Evolutionary conservation across 202 grass and related monocot species (phyloP), one percentile per base, ranked within the genome.

Genomic region (Setaria viridis): DNA sequence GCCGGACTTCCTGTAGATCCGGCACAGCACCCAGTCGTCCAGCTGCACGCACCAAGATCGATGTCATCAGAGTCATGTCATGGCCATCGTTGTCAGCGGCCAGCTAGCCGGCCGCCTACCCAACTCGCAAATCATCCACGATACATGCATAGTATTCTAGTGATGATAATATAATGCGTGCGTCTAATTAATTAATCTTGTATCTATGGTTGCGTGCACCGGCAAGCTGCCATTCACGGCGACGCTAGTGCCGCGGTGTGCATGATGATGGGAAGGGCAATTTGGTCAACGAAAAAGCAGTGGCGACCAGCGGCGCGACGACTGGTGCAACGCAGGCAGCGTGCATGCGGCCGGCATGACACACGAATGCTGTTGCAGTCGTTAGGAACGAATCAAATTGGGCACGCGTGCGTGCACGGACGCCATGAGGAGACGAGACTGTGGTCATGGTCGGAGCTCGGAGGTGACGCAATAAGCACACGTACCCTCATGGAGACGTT

Each of bases 401-500:
- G 15, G 16, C 2, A 14, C 63, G 16, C 11, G n/a, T 4, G 29
- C 11, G 11, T 6, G 11, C 60, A 62, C 21, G 20, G 51, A 0
- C 5, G 51, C 53, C 53, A 2, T 55, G 53, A 17, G 4, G 16
- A 16, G 7, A 16, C 16, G 53, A 19, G 55, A n/a, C 55, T n/a
- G 55, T 6, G 39, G 39, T 5, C 39, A 41, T 41, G 39, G 39
- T 41, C 39, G 39, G 4, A 5, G 39, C 12, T 15, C 11, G 2
- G 48, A 57, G 16, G 53, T n/a, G 55, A 21, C 55, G 54, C 51
- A 20, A 2, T 11, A 48, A 45, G 46, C 9, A 48, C 1, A 35
- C 72, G 20, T 91, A 99, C 97, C 97, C 94, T 92, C 97, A 99
- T 99, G 87, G 97, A 99, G 49, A 93, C 85, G 88, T 90, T 85